These are phyloP conservation scores for Rauvolfia tetraphylla DNA, from an alignment of 257 asterid genomes.

Conservation along the genomic window DNA sequence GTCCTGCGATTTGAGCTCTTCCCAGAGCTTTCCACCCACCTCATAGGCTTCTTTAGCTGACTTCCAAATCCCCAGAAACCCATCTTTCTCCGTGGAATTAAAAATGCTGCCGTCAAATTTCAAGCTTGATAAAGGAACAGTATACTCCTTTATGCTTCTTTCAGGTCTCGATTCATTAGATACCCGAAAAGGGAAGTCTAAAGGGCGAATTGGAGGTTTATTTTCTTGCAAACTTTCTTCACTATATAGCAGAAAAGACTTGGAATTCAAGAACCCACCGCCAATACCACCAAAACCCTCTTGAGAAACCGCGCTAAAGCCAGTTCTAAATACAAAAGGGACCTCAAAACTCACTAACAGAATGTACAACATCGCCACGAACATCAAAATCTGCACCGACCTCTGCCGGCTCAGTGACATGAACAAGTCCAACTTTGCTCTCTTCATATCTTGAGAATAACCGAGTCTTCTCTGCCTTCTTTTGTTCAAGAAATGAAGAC, in stretches of 20 bases:
- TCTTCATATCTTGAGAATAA: constrained; percentile 47
- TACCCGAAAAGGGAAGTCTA: constrained; percentile 36
- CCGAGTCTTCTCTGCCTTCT: no score
- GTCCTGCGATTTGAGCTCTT: constrained; percentile 46
- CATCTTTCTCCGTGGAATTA: constrained; percentile 16
- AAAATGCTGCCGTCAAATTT: constrained; percentile 17
- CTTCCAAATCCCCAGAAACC: constrained; percentile 39
- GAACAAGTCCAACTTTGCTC: constrained; percentile 48
- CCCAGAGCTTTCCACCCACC: constrained; percentile 72
- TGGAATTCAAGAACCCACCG: constrained; percentile 49
- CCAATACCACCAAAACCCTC: constrained; percentile 32
- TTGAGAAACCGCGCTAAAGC: constrained; percentile 38
- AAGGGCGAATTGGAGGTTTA: constrained; percentile 63
- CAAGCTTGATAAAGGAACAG: constrained; percentile 22
- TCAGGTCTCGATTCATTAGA: constrained; percentile 35
- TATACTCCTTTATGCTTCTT: constrained; percentile 25
- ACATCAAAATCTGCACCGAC: constrained; percentile 52
- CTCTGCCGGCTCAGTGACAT: constrained; percentile 59
- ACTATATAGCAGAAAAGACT: constrained; percentile 59
- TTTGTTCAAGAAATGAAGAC: not conserved
- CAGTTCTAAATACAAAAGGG: constrained; percentile 66
- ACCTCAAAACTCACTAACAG: constrained; percentile 67
- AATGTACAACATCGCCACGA: constrained; percentile 47
- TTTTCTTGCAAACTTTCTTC: constrained; percentile 59
- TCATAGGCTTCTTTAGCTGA: constrained; percentile 68